Base-by-base conservation (phyloP, 805 yeast species). In the Ogataea populi-albae region DNA sequence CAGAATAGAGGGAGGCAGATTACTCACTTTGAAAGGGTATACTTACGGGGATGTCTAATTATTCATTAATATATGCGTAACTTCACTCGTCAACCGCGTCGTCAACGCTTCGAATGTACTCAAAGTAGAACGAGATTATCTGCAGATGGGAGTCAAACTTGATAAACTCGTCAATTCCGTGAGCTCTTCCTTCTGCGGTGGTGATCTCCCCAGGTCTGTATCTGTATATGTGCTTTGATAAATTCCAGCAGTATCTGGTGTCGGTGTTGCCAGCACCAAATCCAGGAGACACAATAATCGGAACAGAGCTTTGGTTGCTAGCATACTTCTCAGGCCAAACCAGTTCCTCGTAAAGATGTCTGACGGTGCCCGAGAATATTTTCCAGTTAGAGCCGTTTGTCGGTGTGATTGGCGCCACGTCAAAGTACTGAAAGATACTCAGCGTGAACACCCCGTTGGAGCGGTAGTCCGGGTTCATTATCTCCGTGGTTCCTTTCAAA, bases 221-320 rank as follows among this genome's bases (percentile, higher is more conserved):
- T 32, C 86, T 65, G 63, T 68, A 81, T 37, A 81, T 77, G 48
- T 79, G 69, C 14, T 62, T 52, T 3, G 81, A 69, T 47, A 81
- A 61, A 33, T 61, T 54, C 85, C 84, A 77, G 57, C 77, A 80
- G 50, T 68, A 65, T 33, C 64, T 60, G 4, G 86, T 79, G 49
- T 81, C 87, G 5, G 87, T 81, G 57, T 79, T 80, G 7, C 80
- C 86, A 3, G 82, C 66, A 64, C 76, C 73, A 30, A 80, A 55
- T 22, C 75, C 67, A 1, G 87, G 86, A 1, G 83, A 69, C 8
- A 77, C 73, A 26, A 72, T 49, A 11, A 69, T 47, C 3, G 45
- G 36, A 12, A 64, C 63, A 9, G 21, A n/a, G 3, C 38, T 33
- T 4, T 29, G 34, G 17, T 34, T 29, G 12, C 34, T 57, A 34